Evolutionary conservation across 23 red algal genomes (phyloP).

Genomic region (Gracilaria caudata): DNA sequence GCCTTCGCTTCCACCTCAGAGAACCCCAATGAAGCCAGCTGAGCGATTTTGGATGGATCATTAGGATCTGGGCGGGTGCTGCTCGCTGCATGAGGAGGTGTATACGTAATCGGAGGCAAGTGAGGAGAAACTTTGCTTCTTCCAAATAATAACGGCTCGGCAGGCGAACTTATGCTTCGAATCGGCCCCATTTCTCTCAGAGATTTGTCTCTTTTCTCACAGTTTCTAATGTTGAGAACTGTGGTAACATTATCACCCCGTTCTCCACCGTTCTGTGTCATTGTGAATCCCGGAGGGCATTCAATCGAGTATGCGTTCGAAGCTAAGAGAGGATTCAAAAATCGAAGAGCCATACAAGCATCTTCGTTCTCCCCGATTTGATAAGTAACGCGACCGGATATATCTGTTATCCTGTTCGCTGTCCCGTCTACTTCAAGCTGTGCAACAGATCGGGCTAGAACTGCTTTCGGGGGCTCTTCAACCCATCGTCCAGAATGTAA

Average conservation of each 20-base stretch:
- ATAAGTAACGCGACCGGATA: conserved; percentile 35
- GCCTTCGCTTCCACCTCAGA: conserved; percentile 18
- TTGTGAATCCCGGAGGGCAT: conserved; percentile 7
- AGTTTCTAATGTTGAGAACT: conserved; percentile 11
- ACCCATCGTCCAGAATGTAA: conserved; percentile 51
- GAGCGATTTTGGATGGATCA: conserved; percentile 42
- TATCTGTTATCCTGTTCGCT: conserved; percentile 26
- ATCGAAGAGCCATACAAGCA: conserved; percentile 29
- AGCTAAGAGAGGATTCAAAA: conserved; percentile 64
- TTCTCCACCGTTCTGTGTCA: conserved; percentile 42
- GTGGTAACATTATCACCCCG: conserved; percentile 56
- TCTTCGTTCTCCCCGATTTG: background rate
- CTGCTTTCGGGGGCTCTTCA: conserved; percentile 7
- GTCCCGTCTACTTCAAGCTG: conserved; percentile 51
- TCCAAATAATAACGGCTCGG: conserved; percentile 60
- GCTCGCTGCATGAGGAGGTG: conserved; percentile 25
- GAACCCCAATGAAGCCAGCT: conserved; percentile 57
- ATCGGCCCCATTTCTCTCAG: background rate
- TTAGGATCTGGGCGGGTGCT: conserved; percentile 35
- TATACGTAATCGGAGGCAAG: conserved; percentile 18
- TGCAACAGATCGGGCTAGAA: conserved; percentile 19
- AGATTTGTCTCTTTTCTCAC: background rate
- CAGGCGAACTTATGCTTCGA: background rate
- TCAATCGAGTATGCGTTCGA: conserved; percentile 52
- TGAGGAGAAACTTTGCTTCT: conserved; percentile 48